Evolutionary conservation across 805 yeast genomes (phyloP).

Genomic region (Ogataea methanolica): DNA sequence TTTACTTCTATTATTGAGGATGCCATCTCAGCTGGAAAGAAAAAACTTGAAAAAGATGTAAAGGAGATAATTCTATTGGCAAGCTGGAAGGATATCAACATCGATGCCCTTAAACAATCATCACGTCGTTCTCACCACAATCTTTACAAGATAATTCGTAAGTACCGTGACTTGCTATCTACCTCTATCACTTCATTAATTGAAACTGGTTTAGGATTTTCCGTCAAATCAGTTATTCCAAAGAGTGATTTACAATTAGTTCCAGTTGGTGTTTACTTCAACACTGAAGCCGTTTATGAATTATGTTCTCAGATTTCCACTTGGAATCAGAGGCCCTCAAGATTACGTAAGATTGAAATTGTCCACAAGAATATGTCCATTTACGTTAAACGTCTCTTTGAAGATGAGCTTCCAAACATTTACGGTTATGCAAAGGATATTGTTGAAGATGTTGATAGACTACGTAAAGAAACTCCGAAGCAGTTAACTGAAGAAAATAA

Average conservation of each 20-base stretch:
- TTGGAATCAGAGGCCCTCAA: conserved; percentile 55
- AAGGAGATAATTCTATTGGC: conserved; percentile 83
- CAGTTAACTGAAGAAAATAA: conserved; percentile 68
- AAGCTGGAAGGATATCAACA: conserved; percentile 95
- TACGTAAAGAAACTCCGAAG: conserved; percentile 76
- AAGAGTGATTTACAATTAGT: conserved; percentile 6
- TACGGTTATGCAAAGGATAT: conserved; percentile 52
- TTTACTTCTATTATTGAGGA: conserved; percentile 49
- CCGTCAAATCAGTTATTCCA: conserved; percentile 3
- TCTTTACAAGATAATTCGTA: conserved; percentile 77
- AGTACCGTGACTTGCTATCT: conserved; percentile 63
- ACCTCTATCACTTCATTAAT: conserved; percentile 49
- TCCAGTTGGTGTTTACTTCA: conserved; percentile 4
- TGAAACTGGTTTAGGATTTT: conserved; percentile 49
- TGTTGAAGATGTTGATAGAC: conserved; percentile 50
- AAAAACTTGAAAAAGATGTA: conserved; percentile 68
- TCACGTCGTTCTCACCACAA: conserved; percentile 83
- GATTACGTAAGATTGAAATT: conserved; percentile 45
- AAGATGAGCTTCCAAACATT: conserved; percentile 42
- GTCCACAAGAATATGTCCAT: conserved; percentile 54
- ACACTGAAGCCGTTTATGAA: conserved; percentile 1
- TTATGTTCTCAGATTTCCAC: conserved; percentile 34
- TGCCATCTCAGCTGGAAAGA: conserved; percentile 41
- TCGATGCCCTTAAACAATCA: conserved; percentile 90
- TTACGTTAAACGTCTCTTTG: conserved; percentile 34